A percentile compares a stretch with the other conserved stretches of the same genome.
Evolutionary conservation across 2,329 filamentous ascomycete species (phyloP).

Genomic region (Laburnicola sp.): DNA sequence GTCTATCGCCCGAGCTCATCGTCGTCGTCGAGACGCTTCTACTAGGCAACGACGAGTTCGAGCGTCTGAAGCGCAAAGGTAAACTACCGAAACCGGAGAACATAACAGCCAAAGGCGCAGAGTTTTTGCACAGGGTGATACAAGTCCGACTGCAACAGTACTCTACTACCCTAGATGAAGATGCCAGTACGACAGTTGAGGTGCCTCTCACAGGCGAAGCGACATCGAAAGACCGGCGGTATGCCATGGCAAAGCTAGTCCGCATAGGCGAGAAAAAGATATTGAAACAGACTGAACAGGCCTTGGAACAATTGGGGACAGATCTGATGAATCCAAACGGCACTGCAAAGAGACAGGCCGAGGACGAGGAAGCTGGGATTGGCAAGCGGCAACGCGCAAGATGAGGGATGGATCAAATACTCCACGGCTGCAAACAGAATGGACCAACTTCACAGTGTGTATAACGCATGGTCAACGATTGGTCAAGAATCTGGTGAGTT

Average conservation of each 20-base stretch:
- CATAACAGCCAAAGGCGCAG: conserved; percentile 44
- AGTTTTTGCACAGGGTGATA: conserved; percentile 47
- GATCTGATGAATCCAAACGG: conserved; percentile 18
- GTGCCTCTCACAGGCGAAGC: conserved; percentile 30
- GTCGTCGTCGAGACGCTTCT: conserved; percentile 52
- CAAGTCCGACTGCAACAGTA: conserved; percentile 54
- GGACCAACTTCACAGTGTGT: background rate
- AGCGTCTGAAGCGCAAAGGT: conserved; percentile 46
- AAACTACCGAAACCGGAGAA: conserved; percentile 50
- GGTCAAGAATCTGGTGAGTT: conserved; percentile 7
- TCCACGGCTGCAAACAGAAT: background rate
- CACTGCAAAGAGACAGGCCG: conserved; percentile 30
- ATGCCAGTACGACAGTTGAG: conserved; percentile 53
- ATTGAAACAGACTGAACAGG: conserved; percentile 57
- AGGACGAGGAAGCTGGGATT: conserved; percentile 30
- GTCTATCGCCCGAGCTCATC: conserved; percentile 48
- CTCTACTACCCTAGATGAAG: conserved; percentile 56
- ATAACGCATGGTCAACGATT: background rate
- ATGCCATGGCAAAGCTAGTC: conserved; percentile 66
- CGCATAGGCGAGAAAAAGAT: conserved; percentile 73
- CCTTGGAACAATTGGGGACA: conserved; percentile 36
- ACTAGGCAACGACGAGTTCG: conserved; percentile 46
- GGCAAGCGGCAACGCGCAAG: conserved; percentile 31
- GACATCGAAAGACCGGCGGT: conserved; percentile 28
- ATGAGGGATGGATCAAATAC: conserved; percentile 11